Conservation (phyloP, 192 early-diverging fungal species). For the Umbelopsis sp. region DNA sequence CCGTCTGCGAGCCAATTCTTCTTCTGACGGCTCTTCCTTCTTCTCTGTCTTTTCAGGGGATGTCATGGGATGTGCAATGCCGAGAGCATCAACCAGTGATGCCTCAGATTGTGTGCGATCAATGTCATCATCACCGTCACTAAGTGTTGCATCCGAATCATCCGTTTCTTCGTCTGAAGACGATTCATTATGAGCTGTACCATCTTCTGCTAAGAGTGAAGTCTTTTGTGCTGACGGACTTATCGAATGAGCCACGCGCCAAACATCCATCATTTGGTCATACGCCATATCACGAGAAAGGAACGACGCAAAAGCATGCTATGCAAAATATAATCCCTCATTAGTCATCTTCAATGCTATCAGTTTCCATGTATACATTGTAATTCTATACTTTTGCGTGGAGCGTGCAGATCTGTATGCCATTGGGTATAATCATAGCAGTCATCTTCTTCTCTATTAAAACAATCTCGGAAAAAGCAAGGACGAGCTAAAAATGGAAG, state of each 20-base stretch:
- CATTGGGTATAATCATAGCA: slow-evolving; percentile 87
- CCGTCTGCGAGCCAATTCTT: slow-evolving; percentile 18
- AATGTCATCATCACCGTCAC: slow-evolving; percentile 11
- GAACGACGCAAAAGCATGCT: slow-evolving; percentile 85
- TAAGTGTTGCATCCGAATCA: slow-evolving; percentile 3
- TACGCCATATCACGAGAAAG: slow-evolving; percentile 80
- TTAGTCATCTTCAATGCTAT: background rate
- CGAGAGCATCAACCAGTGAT: slow-evolving; percentile 7
- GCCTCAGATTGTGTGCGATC: background rate
- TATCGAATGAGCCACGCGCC: slow-evolving; percentile 38
- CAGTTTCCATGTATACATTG: background rate
- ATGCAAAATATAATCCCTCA: background rate
- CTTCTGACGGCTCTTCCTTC: slow-evolving; percentile 6
- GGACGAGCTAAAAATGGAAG: slow-evolving; percentile 50
- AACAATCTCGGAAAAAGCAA: slow-evolving; percentile 76
- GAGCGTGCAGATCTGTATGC: slow-evolving; percentile 75
- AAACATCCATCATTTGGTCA: slow-evolving; percentile 71
- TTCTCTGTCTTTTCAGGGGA: background rate
- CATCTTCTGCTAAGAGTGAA: background rate
- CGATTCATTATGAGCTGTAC: background rate
- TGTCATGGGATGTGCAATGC: background rate
- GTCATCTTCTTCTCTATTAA: slow-evolving; percentile 84
- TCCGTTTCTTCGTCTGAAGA: background rate
- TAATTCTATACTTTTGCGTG: slow-evolving; percentile 48
- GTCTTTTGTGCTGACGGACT: background rate